Conservation (phyloP, 2,329 filamentous ascomycete genomes). For the Monosporascus cannonballus region DNA sequence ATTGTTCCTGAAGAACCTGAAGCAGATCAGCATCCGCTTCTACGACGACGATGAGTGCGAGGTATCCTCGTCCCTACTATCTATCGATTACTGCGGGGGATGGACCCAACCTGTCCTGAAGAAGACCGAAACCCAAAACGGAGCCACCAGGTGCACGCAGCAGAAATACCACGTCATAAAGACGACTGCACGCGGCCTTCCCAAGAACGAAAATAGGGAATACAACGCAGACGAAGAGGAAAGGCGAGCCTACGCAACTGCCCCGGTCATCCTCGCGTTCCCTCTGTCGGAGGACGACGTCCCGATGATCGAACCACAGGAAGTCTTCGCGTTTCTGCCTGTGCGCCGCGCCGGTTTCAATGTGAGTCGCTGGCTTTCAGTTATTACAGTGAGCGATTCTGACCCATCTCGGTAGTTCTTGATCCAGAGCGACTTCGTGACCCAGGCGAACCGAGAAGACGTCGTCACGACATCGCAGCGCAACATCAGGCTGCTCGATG, state of each 20-base stretch:
- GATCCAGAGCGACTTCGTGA: constrained; percentile 45
- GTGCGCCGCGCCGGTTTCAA: constrained; percentile 36
- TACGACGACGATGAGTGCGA: constrained; percentile 13
- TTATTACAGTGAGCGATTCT: neutral
- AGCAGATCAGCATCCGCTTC: constrained; percentile 25
- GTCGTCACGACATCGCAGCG: constrained; percentile 30
- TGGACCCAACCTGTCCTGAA: constrained; percentile 3
- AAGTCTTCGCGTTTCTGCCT: constrained; percentile 41
- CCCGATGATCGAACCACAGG: constrained; percentile 33
- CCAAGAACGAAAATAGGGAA: constrained; percentile 28
- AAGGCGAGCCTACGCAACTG: constrained; percentile 13
- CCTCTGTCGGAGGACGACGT: constrained; percentile 26
- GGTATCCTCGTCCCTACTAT: constrained; percentile 8
- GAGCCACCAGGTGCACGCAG: neutral
- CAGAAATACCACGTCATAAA: constrained; percentile 26
- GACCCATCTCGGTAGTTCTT: constrained; percentile 30
- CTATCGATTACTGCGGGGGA: constrained; percentile 2
- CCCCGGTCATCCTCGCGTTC: constrained; percentile 40
- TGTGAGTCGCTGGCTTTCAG: constrained; percentile 16
- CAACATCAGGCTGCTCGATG: constrained; percentile 30
- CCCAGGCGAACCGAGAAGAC: constrained; percentile 37
- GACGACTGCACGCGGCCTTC: constrained; percentile 19
- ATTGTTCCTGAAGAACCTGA: constrained; percentile 36
- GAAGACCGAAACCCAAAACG: constrained; percentile 1
- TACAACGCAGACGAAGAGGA: constrained; percentile 22